Base-by-base conservation (phyloP, 1,139 yeast species). In the Yamadazyma oceani region DNA sequence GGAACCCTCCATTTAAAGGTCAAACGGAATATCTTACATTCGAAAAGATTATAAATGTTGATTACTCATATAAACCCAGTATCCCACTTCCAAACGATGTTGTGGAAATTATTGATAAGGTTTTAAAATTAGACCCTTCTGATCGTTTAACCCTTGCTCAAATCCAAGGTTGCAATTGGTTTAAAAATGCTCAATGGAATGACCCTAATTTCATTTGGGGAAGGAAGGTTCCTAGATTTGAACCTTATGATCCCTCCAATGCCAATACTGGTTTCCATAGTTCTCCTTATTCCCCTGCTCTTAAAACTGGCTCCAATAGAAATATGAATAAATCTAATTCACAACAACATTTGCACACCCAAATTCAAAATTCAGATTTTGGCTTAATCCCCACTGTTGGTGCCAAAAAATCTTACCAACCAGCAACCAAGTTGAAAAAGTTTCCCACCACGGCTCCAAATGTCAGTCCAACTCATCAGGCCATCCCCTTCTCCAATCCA, bases 1-100 rank as follows among this genome's bases (percentile, higher is more conserved):
- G 98, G 1, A 76, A 77, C 38, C 98, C 98, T 1, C 98, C 99
- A 9, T 94, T 94, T 65, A 92, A 90, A 56, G 98, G 96, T 0
- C 70, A 85, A n/a, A 92, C 95, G 38, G 98, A 94, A 60, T 94
- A 89, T 55, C 71, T 87, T 41, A 92, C 97, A 0, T 94, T 94
- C 60, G 97, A 94, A 55, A 89, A 90, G 57, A 89, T 94, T 49
- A 85, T 88, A 51, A 82, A 82, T 53, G 75, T 84, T 25, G 94
- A 90, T 46, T 94, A 80, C 60, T 77, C 87, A 3, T 89, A 85
- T 54, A 82, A 89, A 14, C 86, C 90, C 0, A 85, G 85, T 2
- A 78, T 81, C 48, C 95, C 96, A 5, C 64, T 79, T 44, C 75
- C 87, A 1, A 37, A 37, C 0, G 69, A 62, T 4, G 78, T 87